phyloP scores from a whole-genome alignment of 225 moss, liverwort and hornwort genomes.

The Marchantia paleacea region DNA sequence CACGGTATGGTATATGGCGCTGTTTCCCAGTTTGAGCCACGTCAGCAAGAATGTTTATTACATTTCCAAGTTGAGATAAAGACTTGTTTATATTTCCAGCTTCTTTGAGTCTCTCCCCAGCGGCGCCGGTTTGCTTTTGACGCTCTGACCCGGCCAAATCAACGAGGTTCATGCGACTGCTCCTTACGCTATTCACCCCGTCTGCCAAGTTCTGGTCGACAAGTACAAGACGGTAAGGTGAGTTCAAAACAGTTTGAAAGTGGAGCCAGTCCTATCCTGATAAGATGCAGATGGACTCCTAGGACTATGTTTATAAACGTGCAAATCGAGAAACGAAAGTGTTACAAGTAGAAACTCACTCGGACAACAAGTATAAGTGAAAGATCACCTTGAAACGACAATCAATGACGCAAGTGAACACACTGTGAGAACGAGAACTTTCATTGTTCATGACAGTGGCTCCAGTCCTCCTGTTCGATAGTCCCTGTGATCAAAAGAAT shows the following conservation, averaged over 20 bases:
- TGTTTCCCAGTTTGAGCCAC: constrained; percentile 73
- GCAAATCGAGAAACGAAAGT: not conserved
- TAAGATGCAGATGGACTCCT: too few relatives aligned
- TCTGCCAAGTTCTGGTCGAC: constrained; percentile 56
- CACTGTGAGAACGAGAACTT: constrained; percentile 91
- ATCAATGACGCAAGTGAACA: constrained; percentile 91
- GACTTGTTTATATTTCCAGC: constrained; percentile 94
- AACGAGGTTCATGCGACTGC: constrained; percentile 87
- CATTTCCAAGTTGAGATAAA: constrained; percentile 89
- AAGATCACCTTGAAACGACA: constrained; percentile 70
- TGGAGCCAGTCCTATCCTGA: not conserved
- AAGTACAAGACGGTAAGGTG: not conserved
- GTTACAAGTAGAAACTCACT: not conserved
- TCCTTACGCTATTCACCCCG: constrained; percentile 73
- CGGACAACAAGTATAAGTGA: not conserved
- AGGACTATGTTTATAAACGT: too few relatives aligned
- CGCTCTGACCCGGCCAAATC: constrained; percentile 95
- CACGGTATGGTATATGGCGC: constrained; percentile 81
- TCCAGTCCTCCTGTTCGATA: constrained; percentile 73
- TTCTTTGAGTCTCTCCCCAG: constrained; percentile 89
- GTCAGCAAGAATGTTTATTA: constrained; percentile 87
- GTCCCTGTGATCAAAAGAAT: constrained; percentile 46
- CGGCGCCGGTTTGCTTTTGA: constrained; percentile 90
- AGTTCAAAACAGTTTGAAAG: not conserved
- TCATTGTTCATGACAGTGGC: constrained; percentile 86